Evolutionary conservation across 208 protist genomes (phyloP).

Genomic region (Leishmania major): DNA sequence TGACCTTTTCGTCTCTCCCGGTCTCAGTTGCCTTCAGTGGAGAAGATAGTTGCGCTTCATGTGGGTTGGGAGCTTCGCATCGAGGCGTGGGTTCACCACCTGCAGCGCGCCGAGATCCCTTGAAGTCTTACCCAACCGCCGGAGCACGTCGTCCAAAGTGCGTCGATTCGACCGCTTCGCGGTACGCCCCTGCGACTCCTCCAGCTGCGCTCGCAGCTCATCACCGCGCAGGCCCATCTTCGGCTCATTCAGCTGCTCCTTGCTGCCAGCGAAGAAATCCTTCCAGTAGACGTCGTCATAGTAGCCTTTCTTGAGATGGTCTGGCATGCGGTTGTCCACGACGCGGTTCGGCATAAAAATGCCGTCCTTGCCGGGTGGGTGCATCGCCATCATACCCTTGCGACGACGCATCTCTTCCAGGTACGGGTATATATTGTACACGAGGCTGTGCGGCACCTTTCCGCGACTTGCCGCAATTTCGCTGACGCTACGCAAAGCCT

Average conservation of each 20-base stretch:
- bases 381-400: conserved; percentile 95
- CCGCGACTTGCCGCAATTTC: conserved; percentile 92
- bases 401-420: conserved; percentile 90
- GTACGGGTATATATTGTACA: conserved; percentile 95
- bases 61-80: conserved; percentile 87
- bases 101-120: conserved; percentile 82
- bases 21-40: conserved; percentile 44
- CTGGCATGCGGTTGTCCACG: conserved; percentile 92
- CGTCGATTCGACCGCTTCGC: conserved; percentile 57
- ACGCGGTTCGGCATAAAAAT: conserved; percentile 91
- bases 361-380: conserved; percentile 91
- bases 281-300: conserved; percentile 95
- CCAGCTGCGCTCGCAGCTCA: conserved; percentile 79
- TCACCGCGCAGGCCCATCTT: conserved; percentile 92
- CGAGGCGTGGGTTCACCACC: conserved; percentile 83
- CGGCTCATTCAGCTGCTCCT: conserved; percentile 89
- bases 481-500: conserved; percentile 88
- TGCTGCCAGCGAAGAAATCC: conserved; percentile 92
- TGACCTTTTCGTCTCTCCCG: background rate
- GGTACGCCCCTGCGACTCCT: conserved; percentile 37
- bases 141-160: conserved; percentile 89
- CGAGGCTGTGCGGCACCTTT: conserved; percentile 92
- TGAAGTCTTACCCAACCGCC: conserved; percentile 78
- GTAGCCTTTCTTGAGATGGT: conserved; percentile 94
- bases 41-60: conserved; percentile 87